A percentile compares a stretch with the other conserved stretches of the same genome.
Conservation (phyloP, 1,139 yeast genomes). For the Nadsonia starkeyi-henricii region DNA sequence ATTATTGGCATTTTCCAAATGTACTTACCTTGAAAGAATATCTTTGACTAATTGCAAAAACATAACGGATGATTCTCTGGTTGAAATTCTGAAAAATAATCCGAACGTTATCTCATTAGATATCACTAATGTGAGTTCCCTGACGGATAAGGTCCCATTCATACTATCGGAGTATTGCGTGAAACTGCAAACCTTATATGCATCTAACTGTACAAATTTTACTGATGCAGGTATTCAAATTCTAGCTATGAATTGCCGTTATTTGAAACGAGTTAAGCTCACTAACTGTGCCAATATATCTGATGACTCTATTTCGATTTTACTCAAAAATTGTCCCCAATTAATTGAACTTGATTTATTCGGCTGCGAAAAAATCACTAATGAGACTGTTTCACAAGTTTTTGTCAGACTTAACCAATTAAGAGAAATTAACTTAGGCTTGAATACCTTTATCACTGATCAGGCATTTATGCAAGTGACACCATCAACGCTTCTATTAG, state of each 20-base stretch:
- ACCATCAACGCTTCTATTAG: constrained; percentile 21
- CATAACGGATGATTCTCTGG: constrained; percentile 47
- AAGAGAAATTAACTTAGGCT: constrained; percentile 72
- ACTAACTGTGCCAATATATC: constrained; percentile 57
- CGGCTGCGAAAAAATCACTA: constrained; percentile 63
- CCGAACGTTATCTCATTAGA: constrained; percentile 72
- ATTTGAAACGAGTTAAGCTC: constrained; percentile 71
- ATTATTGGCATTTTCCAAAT: constrained; percentile 32
- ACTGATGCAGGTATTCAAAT: constrained; percentile 50
- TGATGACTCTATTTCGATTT: constrained; percentile 48
- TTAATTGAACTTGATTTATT: constrained; percentile 86
- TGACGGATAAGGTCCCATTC: constrained; percentile 51
- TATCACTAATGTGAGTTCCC: constrained; percentile 65
- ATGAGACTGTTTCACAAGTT: constrained; percentile 44
- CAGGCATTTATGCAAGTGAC: constrained; percentile 29
- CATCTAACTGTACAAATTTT: constrained; percentile 66
- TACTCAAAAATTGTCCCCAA: constrained; percentile 59
- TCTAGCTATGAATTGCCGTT: constrained; percentile 50
- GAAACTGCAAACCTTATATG: constrained; percentile 78
- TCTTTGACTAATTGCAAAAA: constrained; percentile 71
- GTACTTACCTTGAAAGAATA: constrained; percentile 68
- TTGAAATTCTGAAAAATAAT: constrained; percentile 50
- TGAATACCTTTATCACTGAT: constrained; percentile 59
- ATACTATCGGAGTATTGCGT: constrained; percentile 64
- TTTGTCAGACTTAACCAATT: constrained; percentile 53